Evolutionary conservation across 2,329 filamentous ascomycete species (phyloP), one percentile per base, ranked within the genome.

Genomic region (Podosphaera xanthii): DNA sequence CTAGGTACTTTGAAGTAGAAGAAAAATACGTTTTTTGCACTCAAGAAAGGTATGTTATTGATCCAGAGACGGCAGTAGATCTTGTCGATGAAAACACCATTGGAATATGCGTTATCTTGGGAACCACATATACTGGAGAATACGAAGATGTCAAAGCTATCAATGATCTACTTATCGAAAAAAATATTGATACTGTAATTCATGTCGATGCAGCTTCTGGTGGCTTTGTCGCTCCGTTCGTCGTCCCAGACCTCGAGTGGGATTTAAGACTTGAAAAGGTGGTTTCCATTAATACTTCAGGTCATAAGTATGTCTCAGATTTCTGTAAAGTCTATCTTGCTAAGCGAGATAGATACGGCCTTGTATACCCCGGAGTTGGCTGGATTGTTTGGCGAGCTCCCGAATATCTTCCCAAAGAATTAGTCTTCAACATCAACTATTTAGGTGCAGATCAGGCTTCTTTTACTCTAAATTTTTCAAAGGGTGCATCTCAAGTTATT

Each of bases 371-470:
- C 0, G 90, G 91, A 70, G 87, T 97, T 12, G 91, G 91, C 60
- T 97, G 91, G 91, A 82, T 91, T 9, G 76, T 96, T 64, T 96
- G 90, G 89, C 82, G 90, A 55, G 80, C 82, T 46, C 80, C 87
- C 57, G 84, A 92, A 70, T 92, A 77, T 72, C 78, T 95, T 2
- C 91, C 91, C 6, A 78, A 69, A 69, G 90, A 96, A 68, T 82
- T 96, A 31, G 88, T 97, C 67, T 97, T 97, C 80, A 96, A 95
- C 77, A 96, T 97, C 79, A 96, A 96, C 78, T 97, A 97, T 73
- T 84, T 96, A 4, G 91, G 91, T 57, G 90, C 91, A 9, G 88
- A 96, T 69, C 91, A 97, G 71, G 85, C 89, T 1, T 95, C 88
- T 2, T 96, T 96, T 74, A 96, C 91, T 0, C 81, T 97, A 61